Percentiles rank a stretch among this genome's conserved stretches.
Conservation (phyloP, 371 early-diverging fungal species). For the Mortierella sp. region DNA sequence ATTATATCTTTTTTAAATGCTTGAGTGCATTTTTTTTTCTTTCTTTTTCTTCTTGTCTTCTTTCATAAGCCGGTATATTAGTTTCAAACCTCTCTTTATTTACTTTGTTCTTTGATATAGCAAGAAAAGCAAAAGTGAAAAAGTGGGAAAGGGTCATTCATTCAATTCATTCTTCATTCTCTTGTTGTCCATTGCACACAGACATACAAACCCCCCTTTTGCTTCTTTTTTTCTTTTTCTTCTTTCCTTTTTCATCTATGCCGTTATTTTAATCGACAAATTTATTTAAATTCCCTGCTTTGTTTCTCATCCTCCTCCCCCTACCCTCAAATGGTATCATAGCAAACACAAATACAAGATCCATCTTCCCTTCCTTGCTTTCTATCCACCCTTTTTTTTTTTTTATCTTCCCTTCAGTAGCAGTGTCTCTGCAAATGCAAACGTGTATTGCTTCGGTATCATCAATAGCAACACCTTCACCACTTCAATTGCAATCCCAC, state of each 20-base stretch:
- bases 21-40: no score
- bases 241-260: not conserved
- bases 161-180: not conserved
- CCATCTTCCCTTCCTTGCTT: not conserved
- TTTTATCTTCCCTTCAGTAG: not conserved
- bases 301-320: no score
- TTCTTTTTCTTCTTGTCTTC: no score
- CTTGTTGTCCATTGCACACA: not conserved
- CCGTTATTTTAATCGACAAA: not conserved
- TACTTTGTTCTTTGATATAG: no score
- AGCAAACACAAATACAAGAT: not conserved
- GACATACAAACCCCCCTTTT: no score
- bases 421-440: conserved; percentile 14
- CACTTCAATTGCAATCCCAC: not conserved
- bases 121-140: no score
- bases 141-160: no score
- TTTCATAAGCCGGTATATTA: no score
- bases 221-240: not conserved
- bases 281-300: not conserved
- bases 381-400: not conserved
- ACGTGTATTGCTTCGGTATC: conserved; percentile 4
- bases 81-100: no score
- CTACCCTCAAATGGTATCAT: no score
- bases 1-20: no score
- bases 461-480: not conserved